phyloP scores from a whole-genome alignment of 164 flowering plant species.

The Chimonanthus salicifolius region DNA sequence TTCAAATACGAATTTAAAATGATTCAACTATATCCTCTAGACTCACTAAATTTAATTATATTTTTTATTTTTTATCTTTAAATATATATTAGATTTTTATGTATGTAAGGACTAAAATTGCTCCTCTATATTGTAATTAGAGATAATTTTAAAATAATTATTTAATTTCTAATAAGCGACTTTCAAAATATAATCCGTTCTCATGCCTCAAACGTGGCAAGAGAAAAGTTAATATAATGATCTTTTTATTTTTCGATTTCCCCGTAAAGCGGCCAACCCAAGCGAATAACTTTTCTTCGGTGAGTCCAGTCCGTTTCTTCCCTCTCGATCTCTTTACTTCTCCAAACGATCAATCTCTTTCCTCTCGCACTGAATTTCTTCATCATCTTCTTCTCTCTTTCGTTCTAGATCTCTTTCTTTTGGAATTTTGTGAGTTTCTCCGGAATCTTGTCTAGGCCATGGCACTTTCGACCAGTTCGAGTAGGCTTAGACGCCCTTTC shows the following conservation, averaged over 20 bases:
- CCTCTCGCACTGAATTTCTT: neutral
- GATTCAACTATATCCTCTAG: too few relatives aligned
- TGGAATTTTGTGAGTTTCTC: neutral
- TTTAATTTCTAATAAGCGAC: too few relatives aligned
- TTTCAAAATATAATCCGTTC: too few relatives aligned
- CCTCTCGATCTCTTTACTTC: neutral
- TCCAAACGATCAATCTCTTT: neutral
- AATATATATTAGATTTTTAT: too few relatives aligned
- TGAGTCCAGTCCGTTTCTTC: neutral
- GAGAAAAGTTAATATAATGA: too few relatives aligned
- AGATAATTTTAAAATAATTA: too few relatives aligned
- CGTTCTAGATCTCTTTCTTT: neutral
- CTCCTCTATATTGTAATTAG: too few relatives aligned
- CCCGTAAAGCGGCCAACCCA: neutral
- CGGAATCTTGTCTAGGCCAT: neutral
- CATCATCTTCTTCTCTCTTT: neutral
- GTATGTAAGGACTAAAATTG: too few relatives aligned
- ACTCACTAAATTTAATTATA: too few relatives aligned
- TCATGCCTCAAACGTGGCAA: too few relatives aligned
- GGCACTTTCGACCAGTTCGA: neutral
- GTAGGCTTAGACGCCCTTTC: constrained; percentile 51
- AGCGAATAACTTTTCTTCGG: neutral
- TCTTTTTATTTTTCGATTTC: neutral
- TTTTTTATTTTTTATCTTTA: too few relatives aligned
- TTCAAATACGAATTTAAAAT: too few relatives aligned